Evolutionary conservation across 768 basidiomycete genomes (phyloP), one percentile per base, ranked within the genome.

Genomic region (Sistotremastrum suecicum): DNA sequence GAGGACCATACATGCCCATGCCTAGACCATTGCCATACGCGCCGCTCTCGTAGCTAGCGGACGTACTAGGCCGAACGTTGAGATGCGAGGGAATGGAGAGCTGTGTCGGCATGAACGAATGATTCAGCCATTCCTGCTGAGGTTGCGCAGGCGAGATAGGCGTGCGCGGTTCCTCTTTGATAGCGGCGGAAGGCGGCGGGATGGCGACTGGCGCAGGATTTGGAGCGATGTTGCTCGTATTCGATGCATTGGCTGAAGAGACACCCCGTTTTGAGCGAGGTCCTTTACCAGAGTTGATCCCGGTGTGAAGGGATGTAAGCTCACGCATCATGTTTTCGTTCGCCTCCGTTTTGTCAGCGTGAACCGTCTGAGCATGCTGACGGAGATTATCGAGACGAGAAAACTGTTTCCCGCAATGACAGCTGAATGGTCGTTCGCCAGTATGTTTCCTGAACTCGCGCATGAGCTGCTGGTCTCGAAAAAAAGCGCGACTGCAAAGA

Each of bases 341-440:
- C 64, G 79, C 75, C 0, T 84, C 83, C 60, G 78, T 78, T 67
- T 88, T 86, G 60, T 95, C 90, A n/a, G 89, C 80, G 56, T 98
- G 94, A 1, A 95, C 91, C 4, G 92, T 94, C 70, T 92, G 86
- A 0, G 91, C 88, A 62, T 98, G 94, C 60, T 98, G 94, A 40
- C 94, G 80, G 2, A 98, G 75, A 58, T 98, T 98, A 65, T 98
- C 94, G 59, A 98, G 80, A 8, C 94, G 80, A 4, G 89, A 91
- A 60, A 97, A 97, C 53, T 92, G 83, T 62, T 94, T 92, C 8
- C 80, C 75, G 67, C 94, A 98, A 60, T 97, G 92, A 58, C 94
- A 98, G 37, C 80, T 76, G 63, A 98, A 98, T 11, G 94, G 94
- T 12, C 91, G 80, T 60, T 97, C 94, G 50, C 94, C 94, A 4